Evolutionary conservation across 2,329 filamentous ascomycete species (phyloP).

Genomic region (Diaporthe citri): DNA sequence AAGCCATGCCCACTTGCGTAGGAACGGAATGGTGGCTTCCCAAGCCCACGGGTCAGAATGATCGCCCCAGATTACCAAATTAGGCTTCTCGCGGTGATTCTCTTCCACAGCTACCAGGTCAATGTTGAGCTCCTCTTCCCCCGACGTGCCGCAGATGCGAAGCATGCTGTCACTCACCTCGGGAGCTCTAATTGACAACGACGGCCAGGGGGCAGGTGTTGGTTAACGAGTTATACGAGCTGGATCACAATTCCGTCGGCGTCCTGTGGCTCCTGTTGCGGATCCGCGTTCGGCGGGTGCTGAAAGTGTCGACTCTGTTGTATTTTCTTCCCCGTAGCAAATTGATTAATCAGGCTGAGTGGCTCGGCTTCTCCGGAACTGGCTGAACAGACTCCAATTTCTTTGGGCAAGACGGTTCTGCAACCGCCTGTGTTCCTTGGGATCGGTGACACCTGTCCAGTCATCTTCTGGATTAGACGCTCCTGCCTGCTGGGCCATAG

Average conservation of each 20-base stretch:
- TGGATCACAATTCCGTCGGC: not conserved
- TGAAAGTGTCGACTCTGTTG: not conserved
- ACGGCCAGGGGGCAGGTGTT: not conserved
- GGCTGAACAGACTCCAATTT: not conserved
- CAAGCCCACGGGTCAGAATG: constrained; percentile 7
- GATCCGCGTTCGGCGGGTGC: not conserved
- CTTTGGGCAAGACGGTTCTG: not conserved
- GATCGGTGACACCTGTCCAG: not conserved
- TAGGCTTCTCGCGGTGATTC: not conserved
- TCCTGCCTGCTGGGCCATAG: not conserved
- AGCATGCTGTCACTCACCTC: constrained; percentile 5
- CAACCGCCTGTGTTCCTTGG: not conserved
- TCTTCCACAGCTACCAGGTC: constrained; percentile 8
- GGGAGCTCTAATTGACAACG: not conserved
- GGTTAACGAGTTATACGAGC: not conserved
- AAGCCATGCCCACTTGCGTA: constrained; percentile 25
- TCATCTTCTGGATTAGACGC: not conserved
- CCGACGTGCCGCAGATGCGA: not conserved
- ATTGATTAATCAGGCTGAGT: not conserved
- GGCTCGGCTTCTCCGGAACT: not conserved
- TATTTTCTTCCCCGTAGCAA: not conserved
- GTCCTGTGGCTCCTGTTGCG: not conserved
- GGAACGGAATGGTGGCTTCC: constrained; percentile 14
- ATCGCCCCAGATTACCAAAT: constrained; percentile 1
- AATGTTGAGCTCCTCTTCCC: constrained; percentile 2